Base-by-base conservation (phyloP, 1,284 basidiomycete species). In the Ustilago shanxiensis region DNA sequence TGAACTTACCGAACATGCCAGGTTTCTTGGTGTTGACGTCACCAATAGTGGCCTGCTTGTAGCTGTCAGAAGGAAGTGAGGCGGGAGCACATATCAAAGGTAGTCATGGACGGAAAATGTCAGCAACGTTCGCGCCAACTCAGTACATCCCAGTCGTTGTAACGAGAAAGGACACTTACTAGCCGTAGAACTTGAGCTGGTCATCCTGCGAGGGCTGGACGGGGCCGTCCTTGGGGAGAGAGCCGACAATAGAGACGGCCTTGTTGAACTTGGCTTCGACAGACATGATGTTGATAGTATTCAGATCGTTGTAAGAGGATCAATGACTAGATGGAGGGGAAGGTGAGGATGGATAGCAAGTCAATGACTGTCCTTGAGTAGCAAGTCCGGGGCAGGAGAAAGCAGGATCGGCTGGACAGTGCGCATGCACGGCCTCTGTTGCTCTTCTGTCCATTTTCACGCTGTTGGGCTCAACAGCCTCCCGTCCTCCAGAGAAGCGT, bases 41-140 rank as follows among this genome's bases (percentile, higher is more conserved):
- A 56, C 84, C 84, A n/a, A 77, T 68, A 61, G 69, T 83, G 56
- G 81, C 84, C 79, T 86, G 84, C 81, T 86, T 86, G 83, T 70
- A 85, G 62, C 73, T 80, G 74, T 39, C 16, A 55, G 14, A n/a
- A 20, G 50, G 3, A 18, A 9, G n/a, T n/a, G 37, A 20, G n/a
- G 37, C n/a, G 18, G 18, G n/a, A 29, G 28, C 4, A 29, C 7
- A 31, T 1, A 45, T 53, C 35, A 24, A 37, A 11, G 20, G 20
- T 8, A 39, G 31, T 16, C 4, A 18, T 16, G 31, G 31, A 33
- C 18, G 20, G 13, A 33, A 16, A 18, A 9, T 11, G 41, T 44
- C 41, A 44, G 41, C 41, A 5, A 16, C 11, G 41, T 20, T 44
- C 41, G 16, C 20, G 9, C 7, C 18, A 44, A 44, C 18, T 20